Conservation (phyloP, 345 rosid genomes). For the Melaleuca alternifolia region DNA sequence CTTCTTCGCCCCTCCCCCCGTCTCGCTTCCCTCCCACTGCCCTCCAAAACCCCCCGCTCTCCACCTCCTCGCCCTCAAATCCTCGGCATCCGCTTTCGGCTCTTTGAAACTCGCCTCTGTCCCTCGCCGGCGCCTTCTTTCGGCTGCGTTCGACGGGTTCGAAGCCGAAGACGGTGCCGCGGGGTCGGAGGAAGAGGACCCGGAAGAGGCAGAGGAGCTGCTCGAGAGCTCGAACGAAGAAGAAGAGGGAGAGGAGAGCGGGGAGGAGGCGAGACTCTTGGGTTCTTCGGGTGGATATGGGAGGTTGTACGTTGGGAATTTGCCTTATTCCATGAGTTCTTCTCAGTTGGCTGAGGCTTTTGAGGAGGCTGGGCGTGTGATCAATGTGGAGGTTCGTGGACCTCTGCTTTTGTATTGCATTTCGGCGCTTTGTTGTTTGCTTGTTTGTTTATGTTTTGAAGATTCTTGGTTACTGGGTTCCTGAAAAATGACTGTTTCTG, state of each 20-base stretch:
- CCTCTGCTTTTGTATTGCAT: not conserved
- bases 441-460: not conserved
- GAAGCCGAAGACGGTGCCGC: conserved; percentile 16
- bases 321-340: conserved; percentile 66
- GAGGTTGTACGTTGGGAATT: conserved; percentile 73
- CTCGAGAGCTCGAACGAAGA: not conserved
- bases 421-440: not conserved
- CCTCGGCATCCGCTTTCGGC: conserved; percentile 8
- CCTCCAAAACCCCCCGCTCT: conserved; percentile 30
- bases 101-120: not conserved
- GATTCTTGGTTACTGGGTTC: not conserved
- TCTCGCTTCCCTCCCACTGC: conserved; percentile 6
- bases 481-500: not conserved
- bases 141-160: conserved; percentile 24
- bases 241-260: conserved; percentile 5
- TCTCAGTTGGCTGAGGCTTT: conserved; percentile 51
- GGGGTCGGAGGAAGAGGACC: conserved; percentile 12
- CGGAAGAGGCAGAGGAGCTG: not conserved
- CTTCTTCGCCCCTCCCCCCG: conserved; percentile 5
- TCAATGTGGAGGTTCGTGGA: conserved; percentile 50
- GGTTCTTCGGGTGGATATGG: conserved; percentile 34
- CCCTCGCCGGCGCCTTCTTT: conserved; percentile 10
- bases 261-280: conserved; percentile 7
- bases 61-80: conserved; percentile 13
- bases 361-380: conserved; percentile 63